These are phyloP conservation scores for Flaveria linearis DNA, from an alignment of 129 eudicot species.

Conservation along the genomic window DNA sequence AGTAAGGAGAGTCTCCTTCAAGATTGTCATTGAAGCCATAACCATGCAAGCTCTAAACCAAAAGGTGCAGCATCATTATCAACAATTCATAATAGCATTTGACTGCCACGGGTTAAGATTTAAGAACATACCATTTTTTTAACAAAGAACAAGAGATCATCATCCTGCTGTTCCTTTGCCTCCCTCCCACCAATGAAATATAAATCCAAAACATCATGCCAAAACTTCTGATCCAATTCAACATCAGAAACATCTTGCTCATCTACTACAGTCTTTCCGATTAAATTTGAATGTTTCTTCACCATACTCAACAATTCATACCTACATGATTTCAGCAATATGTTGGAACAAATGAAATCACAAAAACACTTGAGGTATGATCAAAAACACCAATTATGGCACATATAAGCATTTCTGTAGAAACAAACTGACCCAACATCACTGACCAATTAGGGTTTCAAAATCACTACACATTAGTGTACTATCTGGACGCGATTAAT, in stretches of 20 bases:
- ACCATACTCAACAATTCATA: conserved; percentile 86
- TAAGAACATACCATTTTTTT: conserved; percentile 57
- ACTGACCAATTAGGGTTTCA: too few relatives aligned
- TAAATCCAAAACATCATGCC: conserved; percentile 75
- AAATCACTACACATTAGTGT: too few relatives aligned
- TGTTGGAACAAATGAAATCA: too few relatives aligned
- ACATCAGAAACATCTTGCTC: conserved; percentile 69
- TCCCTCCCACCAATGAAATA: conserved; percentile 78
- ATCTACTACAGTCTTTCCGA: conserved; percentile 65
- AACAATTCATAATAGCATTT: background rate
- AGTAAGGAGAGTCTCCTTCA: conserved; percentile 5
- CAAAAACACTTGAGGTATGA: too few relatives aligned
- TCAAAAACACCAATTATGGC: too few relatives aligned
- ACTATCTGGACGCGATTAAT: too few relatives aligned
- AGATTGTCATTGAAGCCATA: conserved; percentile 1
- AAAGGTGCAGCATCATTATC: conserved; percentile 7
- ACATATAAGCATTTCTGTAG: too few relatives aligned
- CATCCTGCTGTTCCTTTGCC: conserved; percentile 77
- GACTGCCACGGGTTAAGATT: too few relatives aligned
- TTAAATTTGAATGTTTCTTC: conserved; percentile 76
- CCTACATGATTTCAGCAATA: conserved; percentile 31
- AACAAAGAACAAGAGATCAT: conserved; percentile 91
- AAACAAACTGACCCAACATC: too few relatives aligned
- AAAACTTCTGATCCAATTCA: conserved; percentile 78
- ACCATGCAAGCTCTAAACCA: conserved; percentile 51